phyloP scores from a whole-genome alignment of 192 early-diverging fungal species.

The Neocallimastix lanati region DNA sequence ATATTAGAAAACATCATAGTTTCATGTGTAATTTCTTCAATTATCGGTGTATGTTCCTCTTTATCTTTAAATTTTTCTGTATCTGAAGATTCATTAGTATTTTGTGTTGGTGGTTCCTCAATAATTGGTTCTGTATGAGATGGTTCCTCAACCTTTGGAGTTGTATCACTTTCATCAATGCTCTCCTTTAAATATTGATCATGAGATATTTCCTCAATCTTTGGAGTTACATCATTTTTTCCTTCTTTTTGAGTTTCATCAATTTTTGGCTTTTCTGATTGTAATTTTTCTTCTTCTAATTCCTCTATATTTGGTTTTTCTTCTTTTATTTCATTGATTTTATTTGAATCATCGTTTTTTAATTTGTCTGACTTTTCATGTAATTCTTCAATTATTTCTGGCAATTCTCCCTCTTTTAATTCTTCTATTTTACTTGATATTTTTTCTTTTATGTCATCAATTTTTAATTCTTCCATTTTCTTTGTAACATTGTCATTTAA shows the following conservation, averaged over 20 bases:
- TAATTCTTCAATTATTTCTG: background rate
- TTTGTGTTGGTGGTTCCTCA: background rate
- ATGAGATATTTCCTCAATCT: background rate
- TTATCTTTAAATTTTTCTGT: background rate
- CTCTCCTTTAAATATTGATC: background rate
- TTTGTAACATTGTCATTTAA: too few species aligned
- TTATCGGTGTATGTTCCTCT: background rate
- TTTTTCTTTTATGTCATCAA: background rate
- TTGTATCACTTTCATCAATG: background rate
- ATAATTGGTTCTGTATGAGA: background rate
- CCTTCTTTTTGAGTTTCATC: background rate
- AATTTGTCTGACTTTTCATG: background rate
- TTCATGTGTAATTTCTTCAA: background rate
- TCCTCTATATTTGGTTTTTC: background rate
- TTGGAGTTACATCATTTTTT: background rate
- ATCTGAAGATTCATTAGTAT: background rate
- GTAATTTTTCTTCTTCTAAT: background rate
- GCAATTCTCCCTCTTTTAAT: background rate
- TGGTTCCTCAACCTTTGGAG: background rate
- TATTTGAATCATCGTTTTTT: background rate
- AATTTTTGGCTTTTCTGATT: background rate
- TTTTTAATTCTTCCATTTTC: too few species aligned
- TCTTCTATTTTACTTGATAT: background rate
- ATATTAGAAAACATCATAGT: background rate
- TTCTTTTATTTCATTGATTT: background rate